These are phyloP conservation scores for Penicillium brasilianum DNA, from an alignment of 2,329 filamentous ascomycete species.

Conservation along the genomic window DNA sequence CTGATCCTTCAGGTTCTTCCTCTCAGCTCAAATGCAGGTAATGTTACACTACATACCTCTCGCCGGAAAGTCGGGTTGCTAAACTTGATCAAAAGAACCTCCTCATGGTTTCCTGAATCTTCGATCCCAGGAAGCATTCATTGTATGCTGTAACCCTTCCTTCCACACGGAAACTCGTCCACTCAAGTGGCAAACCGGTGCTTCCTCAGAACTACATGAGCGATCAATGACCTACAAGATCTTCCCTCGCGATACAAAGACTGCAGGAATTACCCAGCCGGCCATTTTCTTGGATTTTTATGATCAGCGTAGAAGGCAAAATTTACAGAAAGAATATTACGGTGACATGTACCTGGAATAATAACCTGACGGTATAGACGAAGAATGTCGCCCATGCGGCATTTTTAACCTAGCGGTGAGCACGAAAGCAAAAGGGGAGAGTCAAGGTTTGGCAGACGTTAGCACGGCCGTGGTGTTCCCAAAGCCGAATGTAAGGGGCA, in stretches of 20 bases:
- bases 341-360: slow-evolving; percentile 1
- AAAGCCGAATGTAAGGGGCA: slow-evolving; percentile 3
- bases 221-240: slow-evolving; percentile 3
- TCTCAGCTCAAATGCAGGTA: slow-evolving; percentile 2
- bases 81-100: slow-evolving; percentile 3
- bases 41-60: background rate
- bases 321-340: slow-evolving; percentile 5
- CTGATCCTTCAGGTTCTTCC: slow-evolving; percentile 1
- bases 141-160: slow-evolving; percentile 4
- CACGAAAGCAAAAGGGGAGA: slow-evolving; percentile 1
- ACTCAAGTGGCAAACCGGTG: slow-evolving; percentile 1
- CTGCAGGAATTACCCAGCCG: slow-evolving; percentile 2
- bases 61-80: background rate
- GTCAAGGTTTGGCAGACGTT: slow-evolving; percentile 1
- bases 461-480: slow-evolving; percentile 1
- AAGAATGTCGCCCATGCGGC: slow-evolving; percentile 1
- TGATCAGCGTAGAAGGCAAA: background rate
- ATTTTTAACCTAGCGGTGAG: slow-evolving; percentile 2
- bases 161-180: slow-evolving; percentile 2
- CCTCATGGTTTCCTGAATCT: slow-evolving; percentile 2
- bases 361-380: slow-evolving; percentile 3
- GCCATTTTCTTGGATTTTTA: slow-evolving; percentile 3
- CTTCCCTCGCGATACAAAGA: slow-evolving; percentile 2
- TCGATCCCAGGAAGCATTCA: slow-evolving; percentile 3
- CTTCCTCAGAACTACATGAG: slow-evolving; percentile 2